These are phyloP conservation scores for Jatropha podagrica DNA, from an alignment of 441 rosid genomes.

Conservation along the genomic window DNA sequence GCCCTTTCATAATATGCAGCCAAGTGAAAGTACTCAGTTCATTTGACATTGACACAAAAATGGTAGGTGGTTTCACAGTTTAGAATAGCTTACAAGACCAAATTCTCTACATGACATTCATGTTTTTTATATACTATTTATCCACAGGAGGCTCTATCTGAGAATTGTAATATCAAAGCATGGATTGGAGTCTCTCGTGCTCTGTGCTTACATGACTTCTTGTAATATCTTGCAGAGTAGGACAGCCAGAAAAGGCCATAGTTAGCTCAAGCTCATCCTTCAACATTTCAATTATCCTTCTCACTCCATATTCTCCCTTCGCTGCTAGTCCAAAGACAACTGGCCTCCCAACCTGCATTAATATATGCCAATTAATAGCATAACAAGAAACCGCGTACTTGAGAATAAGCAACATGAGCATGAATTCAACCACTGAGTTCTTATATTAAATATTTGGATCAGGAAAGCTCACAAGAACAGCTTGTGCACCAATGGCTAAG, in stretches of 20 bases:
- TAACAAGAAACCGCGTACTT: background rate
- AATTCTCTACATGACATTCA: background rate
- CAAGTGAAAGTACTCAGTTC: background rate
- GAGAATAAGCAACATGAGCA: background rate
- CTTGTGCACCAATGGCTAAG: slow-evolving; percentile 80
- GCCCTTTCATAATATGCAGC: background rate
- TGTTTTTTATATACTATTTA: background rate
- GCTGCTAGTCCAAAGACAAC: slow-evolving; percentile 73
- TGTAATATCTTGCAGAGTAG: slow-evolving; percentile 52
- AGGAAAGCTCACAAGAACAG: slow-evolving; percentile 62
- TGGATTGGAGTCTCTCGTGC: slow-evolving; percentile 31
- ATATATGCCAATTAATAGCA: background rate
- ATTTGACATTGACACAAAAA: background rate
- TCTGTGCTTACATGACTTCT: slow-evolving; percentile 48
- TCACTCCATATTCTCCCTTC: slow-evolving; percentile 73
- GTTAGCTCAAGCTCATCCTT: slow-evolving; percentile 78
- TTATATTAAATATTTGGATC: background rate
- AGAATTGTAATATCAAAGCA: slow-evolving; percentile 33
- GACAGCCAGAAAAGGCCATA: slow-evolving; percentile 78
- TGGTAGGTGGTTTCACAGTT: background rate
- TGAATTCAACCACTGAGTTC: background rate
- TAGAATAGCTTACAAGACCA: background rate
- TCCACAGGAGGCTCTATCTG: background rate
- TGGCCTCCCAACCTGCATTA: slow-evolving; percentile 78
- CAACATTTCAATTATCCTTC: slow-evolving; percentile 60